phyloP scores from a whole-genome alignment of 352 stramenopile genomes.

The Phytophthora brassicae region DNA sequence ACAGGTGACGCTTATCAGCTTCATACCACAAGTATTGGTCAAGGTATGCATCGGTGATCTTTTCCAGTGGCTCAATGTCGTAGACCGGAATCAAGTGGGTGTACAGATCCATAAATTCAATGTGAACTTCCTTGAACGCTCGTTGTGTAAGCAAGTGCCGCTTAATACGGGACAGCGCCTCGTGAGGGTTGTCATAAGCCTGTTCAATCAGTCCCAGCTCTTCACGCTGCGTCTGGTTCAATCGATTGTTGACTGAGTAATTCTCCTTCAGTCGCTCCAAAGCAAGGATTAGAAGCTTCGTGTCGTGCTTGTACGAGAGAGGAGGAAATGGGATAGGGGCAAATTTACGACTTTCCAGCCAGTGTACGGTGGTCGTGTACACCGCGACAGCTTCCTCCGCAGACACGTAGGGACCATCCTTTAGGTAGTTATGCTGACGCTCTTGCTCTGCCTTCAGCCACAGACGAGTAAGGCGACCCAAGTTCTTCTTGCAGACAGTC shows the following conservation, averaged over 20 bases:
- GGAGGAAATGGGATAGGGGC: conserved; percentile 99
- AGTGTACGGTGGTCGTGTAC: conserved; percentile 99
- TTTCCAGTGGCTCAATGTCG: conserved; percentile 99
- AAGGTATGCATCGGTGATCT: conserved; percentile 99
- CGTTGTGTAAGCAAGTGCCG: conserved; percentile 98
- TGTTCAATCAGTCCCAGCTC: conserved; percentile 99
- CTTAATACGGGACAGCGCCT: conserved; percentile 99
- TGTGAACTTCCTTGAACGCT: conserved; percentile 99
- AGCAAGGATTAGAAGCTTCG: conserved; percentile 99
- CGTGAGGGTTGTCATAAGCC: conserved; percentile 99
- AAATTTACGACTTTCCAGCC: conserved; percentile 99
- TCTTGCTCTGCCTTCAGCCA: conserved; percentile 99
- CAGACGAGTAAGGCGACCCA: conserved; percentile 97
- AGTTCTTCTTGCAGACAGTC: conserved; percentile 99
- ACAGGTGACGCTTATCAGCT: conserved; percentile 99
- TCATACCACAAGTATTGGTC: conserved; percentile 99
- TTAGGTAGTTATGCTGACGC: conserved; percentile 99
- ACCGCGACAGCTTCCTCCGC: conserved; percentile 99
- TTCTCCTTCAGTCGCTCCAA: conserved; percentile 99
- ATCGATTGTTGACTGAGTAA: conserved; percentile 96
- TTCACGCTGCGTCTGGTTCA: conserved; percentile 98
- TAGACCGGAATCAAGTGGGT: conserved; percentile 99
- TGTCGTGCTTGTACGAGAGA: conserved; percentile 99
- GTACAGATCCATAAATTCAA: conserved; percentile 99
- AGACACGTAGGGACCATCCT: conserved; percentile 98